Conservation (phyloP, 768 basidiomycete species). For the Tylopilus balloui region DNA sequence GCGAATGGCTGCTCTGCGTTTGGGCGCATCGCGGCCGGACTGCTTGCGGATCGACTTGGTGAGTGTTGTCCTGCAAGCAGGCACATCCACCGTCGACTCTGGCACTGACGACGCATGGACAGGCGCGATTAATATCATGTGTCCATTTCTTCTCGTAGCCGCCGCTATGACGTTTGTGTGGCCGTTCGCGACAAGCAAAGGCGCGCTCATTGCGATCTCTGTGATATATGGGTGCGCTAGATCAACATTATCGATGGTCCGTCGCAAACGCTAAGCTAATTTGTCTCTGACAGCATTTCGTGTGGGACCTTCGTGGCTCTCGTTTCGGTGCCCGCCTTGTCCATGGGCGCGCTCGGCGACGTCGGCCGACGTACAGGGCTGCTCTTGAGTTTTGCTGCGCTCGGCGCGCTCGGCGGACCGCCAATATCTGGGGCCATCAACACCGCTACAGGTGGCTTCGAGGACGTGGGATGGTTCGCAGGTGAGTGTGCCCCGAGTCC, state of each 20-base stretch:
- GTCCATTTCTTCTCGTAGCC: slow-evolving; percentile 53
- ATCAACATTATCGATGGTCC: fast-evolving
- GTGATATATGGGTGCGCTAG: slow-evolving; percentile 60
- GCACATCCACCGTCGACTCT: neutral
- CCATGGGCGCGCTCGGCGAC: slow-evolving; percentile 56
- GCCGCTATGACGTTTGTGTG: slow-evolving; percentile 62
- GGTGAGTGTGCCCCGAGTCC: slow-evolving; percentile 16
- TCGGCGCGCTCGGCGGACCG: slow-evolving; percentile 64
- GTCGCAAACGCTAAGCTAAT: neutral
- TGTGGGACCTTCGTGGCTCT: slow-evolving; percentile 62
- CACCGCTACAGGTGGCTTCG: slow-evolving; percentile 44
- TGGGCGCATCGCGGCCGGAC: slow-evolving; percentile 54
- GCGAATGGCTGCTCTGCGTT: slow-evolving; percentile 63
- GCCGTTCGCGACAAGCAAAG: slow-evolving; percentile 54
- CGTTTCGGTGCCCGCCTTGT: slow-evolving; percentile 51
- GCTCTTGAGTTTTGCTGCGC: slow-evolving; percentile 53
- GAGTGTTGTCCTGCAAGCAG: neutral
- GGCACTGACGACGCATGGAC: neutral
- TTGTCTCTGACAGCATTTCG: slow-evolving; percentile 38
- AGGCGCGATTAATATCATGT: slow-evolving; percentile 69
- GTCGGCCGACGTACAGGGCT: slow-evolving; percentile 64
- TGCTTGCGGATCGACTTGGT: slow-evolving; percentile 54
- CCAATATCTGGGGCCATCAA: slow-evolving; percentile 73
- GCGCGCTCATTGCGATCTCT: slow-evolving; percentile 47
- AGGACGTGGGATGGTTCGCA: slow-evolving; percentile 38